These are phyloP conservation scores for Colletotrichum navitas DNA, from an alignment of 2,329 filamentous ascomycete genomes.

Conservation along the genomic window DNA sequence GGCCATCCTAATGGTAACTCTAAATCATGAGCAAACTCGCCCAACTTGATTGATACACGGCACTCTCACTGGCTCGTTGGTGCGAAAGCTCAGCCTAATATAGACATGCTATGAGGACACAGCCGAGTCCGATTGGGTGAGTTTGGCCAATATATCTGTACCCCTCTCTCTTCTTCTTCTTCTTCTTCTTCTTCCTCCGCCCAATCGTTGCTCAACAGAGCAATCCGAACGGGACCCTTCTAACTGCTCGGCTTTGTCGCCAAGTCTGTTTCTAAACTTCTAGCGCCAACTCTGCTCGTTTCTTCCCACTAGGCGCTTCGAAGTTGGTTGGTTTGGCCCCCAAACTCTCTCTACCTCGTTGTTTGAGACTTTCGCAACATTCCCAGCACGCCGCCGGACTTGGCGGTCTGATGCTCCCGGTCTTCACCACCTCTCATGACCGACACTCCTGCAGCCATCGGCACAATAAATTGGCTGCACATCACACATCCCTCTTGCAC, in stretches of 20 bases:
- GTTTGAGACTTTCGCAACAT: neutral
- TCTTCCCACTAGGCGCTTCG: neutral
- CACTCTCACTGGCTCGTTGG: neutral
- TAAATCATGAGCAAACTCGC: neutral
- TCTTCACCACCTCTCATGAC: neutral
- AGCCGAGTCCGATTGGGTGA: neutral
- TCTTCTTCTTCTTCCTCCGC: neutral
- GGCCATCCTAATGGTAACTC: neutral
- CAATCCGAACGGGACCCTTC: constrained; percentile 2
- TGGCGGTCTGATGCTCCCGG: constrained; percentile 4
- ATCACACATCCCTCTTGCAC: neutral
- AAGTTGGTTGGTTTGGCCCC: constrained; percentile 16
- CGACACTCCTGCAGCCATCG: neutral
- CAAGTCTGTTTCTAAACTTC: constrained; percentile 9
- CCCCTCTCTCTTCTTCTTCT: neutral
- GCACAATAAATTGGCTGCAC: no score
- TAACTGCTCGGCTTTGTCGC: neutral
- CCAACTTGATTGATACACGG: neutral
- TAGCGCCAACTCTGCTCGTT: constrained; percentile 11
- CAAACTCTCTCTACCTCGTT: constrained; percentile 2
- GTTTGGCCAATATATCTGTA: neutral
- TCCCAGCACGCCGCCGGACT: constrained; percentile 10
- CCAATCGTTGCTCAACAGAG: neutral
- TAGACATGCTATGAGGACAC: neutral
- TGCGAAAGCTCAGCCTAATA: neutral